Conservation (phyloP, 345 rosid species). For the Salix purpurea region DNA sequence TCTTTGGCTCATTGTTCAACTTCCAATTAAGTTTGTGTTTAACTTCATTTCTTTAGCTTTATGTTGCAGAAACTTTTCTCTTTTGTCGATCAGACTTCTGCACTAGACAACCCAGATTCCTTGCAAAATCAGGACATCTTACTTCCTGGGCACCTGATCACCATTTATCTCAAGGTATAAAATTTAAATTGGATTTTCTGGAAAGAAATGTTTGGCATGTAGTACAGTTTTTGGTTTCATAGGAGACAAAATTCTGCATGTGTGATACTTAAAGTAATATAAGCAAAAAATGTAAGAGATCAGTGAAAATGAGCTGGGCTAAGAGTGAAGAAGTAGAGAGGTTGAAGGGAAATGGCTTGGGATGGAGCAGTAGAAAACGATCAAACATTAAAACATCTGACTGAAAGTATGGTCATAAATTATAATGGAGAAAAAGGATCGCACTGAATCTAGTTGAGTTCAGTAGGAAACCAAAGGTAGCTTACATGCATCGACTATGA, state of each 20-base stretch:
- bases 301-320: not conserved
- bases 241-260: no score
- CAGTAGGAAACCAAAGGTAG: no score
- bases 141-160: slow-evolving; percentile 90
- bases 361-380: not conserved
- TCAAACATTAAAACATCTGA: not conserved
- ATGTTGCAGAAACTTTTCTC: slow-evolving; percentile 96
- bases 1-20: slow-evolving; percentile 7
- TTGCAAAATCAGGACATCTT: slow-evolving; percentile 95
- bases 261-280: no score
- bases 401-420: no score
- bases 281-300: no score
- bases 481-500: no score
- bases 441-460: no score
- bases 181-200: not conserved
- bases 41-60: slow-evolving; percentile 52
- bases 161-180: slow-evolving; percentile 81
- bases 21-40: slow-evolving; percentile 2
- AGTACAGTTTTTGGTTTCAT: not conserved
- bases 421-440: no score
- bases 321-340: not conserved
- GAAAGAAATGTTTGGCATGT: not conserved
- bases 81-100: slow-evolving; percentile 85
- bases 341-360: not conserved
- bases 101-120: slow-evolving; percentile 79